phyloP scores from a whole-genome alignment of 352 stramenopile species.

The Phytophthora podocarpi region DNA sequence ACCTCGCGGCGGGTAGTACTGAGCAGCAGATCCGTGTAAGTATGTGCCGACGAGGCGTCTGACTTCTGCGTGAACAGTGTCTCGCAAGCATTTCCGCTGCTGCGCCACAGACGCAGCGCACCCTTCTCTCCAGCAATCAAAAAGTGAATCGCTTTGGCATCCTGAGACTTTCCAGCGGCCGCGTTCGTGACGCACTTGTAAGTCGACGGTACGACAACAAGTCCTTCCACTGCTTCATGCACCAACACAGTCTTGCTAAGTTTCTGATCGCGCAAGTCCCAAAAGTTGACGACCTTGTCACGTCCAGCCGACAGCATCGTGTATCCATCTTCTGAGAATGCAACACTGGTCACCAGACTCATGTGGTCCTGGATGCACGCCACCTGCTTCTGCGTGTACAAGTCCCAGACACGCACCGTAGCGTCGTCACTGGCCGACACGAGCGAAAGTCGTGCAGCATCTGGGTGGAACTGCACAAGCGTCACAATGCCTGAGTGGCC shows the following conservation, averaged over 20 bases:
- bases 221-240: conserved; percentile 95
- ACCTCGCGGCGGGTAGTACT: conserved; percentile 64
- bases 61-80: conserved; percentile 53
- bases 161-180: conserved; percentile 25
- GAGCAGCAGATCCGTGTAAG: conserved; percentile 63
- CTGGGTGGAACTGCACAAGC: conserved; percentile 85
- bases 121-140: conserved; percentile 94
- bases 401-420: conserved; percentile 85
- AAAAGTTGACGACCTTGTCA: conserved; percentile 94
- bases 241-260: conserved; percentile 94
- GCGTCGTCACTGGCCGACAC: conserved; percentile 81
- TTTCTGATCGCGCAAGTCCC: conserved; percentile 79
- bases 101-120: conserved; percentile 80
- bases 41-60: conserved; percentile 41
- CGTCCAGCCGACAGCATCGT: conserved; percentile 89
- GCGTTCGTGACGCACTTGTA: conserved; percentile 54
- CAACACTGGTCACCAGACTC: conserved; percentile 93
- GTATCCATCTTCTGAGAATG: conserved; percentile 89
- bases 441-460: conserved; percentile 64
- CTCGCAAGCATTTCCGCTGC: conserved; percentile 39
- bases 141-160: conserved; percentile 86
- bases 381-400: conserved; percentile 83
- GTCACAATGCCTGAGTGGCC: conserved; percentile 88
- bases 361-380: conserved; percentile 95
- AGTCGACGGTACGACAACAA: conserved; percentile 82